phyloP scores from a whole-genome alignment of 805 yeast genomes.

The Nakazawaea molendinolei region DNA sequence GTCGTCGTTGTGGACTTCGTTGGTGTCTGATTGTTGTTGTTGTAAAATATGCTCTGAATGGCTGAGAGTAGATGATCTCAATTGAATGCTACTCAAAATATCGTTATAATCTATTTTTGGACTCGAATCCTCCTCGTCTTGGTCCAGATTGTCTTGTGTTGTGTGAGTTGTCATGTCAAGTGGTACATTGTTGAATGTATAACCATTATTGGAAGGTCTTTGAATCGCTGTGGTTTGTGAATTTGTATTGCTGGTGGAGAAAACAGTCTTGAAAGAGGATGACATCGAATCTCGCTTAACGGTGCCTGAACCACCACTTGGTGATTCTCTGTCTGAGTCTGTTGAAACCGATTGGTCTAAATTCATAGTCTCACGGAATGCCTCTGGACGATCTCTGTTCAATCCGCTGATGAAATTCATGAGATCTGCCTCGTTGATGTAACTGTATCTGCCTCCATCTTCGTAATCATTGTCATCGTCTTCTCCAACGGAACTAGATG shows the following conservation, averaged over 20 bases:
- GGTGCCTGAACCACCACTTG: neutral
- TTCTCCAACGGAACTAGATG: conserved; percentile 26
- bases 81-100: conserved; percentile 4
- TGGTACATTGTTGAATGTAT: conserved; percentile 6
- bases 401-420: conserved; percentile 21
- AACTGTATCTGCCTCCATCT: conserved; percentile 12
- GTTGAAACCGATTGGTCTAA: neutral
- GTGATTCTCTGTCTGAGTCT: neutral
- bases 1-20: neutral
- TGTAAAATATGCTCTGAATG: neutral
- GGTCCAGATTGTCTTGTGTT: neutral
- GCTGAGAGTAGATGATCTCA: neutral
- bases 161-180: neutral
- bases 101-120: conserved; percentile 4
- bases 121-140: neutral
- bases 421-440: conserved; percentile 22
- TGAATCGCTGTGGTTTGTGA: neutral
- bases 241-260: too few species aligned
- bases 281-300: neutral
- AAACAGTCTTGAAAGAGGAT: conserved; percentile 2
- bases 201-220: neutral
- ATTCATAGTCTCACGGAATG: neutral
- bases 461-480: conserved; percentile 14
- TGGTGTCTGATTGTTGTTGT: neutral
- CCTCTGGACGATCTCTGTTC: conserved; percentile 9